Evolutionary conservation across 164 flowering plant genomes (phyloP).

Genomic region (Taxillus chinensis): DNA sequence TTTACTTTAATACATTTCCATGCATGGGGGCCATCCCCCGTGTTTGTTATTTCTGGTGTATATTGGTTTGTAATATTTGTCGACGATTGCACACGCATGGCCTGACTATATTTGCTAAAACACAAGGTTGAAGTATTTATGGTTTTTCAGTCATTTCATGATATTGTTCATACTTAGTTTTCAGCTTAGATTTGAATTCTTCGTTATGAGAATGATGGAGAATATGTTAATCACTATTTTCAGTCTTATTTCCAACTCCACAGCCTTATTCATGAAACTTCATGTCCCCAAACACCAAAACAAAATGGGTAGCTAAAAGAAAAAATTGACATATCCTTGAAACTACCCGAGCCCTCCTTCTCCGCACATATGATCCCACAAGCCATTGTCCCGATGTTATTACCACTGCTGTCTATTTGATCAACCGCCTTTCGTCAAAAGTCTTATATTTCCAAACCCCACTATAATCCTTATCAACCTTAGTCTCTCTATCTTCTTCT

Average conservation of each 20-base stretch:
- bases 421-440: neutral
- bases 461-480: neutral
- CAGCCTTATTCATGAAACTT: neutral
- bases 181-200: neutral
- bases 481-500: neutral
- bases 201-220: constrained; percentile 1
- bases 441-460: neutral
- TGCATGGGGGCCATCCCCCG: neutral
- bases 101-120: neutral
- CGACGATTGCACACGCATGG: neutral
- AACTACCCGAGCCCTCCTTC: neutral
- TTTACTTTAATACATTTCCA: constrained; percentile 5
- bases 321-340: neutral
- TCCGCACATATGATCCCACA: neutral
- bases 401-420: neutral
- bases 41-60: neutral
- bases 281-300: constrained; percentile 1
- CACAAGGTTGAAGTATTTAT: neutral
- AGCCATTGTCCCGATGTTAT: neutral
- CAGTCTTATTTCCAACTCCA: constrained; percentile 1
- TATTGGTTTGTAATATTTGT: neutral
- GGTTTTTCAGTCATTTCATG: constrained; percentile 1
- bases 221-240: neutral
- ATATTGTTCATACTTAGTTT: neutral
- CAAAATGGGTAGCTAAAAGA: neutral